Evolutionary conservation across 2,329 filamentous ascomycete genomes (phyloP).

Genomic region (Fusarium redolens): DNA sequence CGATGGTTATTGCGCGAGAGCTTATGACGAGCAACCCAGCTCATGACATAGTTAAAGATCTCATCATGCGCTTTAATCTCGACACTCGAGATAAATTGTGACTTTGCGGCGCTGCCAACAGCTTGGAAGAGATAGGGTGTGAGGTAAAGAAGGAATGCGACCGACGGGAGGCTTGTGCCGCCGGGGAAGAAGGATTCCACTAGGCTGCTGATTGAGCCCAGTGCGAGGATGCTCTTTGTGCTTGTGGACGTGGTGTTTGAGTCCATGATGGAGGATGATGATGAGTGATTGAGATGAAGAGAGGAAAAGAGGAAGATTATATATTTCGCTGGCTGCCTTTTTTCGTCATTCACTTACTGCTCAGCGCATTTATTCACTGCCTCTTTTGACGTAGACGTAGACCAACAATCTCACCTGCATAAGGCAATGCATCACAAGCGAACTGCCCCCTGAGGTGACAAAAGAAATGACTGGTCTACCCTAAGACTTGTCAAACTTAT

Average conservation of each 20-base stretch:
- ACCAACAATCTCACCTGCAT: conserved; percentile 3
- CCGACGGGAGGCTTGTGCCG: not conserved
- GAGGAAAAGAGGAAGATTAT: not conserved
- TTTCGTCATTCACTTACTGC: not conserved
- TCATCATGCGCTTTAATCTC: conserved; percentile 28
- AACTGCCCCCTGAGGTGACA: not conserved
- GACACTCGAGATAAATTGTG: conserved; percentile 20
- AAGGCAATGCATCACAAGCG: not conserved
- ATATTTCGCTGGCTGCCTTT: not conserved
- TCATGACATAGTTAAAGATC: conserved; percentile 28
- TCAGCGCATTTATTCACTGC: not conserved
- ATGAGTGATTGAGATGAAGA: not conserved
- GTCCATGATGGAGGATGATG: not conserved
- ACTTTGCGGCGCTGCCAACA: not conserved
- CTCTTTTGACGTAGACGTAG: not conserved
- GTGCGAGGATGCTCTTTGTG: not conserved
- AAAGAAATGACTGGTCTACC: not conserved
- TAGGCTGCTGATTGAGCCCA: not conserved
- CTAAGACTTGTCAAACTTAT: not conserved
- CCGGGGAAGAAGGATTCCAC: conserved; percentile 9
- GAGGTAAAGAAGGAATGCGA: conserved; percentile 1
- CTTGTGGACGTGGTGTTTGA: not conserved
- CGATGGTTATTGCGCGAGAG: conserved; percentile 26
- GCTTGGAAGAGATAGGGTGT: conserved; percentile 6
- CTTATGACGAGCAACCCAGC: conserved; percentile 22